phyloP scores from a whole-genome alignment of 441 rosid genomes.

The Jatropha podagrica region DNA sequence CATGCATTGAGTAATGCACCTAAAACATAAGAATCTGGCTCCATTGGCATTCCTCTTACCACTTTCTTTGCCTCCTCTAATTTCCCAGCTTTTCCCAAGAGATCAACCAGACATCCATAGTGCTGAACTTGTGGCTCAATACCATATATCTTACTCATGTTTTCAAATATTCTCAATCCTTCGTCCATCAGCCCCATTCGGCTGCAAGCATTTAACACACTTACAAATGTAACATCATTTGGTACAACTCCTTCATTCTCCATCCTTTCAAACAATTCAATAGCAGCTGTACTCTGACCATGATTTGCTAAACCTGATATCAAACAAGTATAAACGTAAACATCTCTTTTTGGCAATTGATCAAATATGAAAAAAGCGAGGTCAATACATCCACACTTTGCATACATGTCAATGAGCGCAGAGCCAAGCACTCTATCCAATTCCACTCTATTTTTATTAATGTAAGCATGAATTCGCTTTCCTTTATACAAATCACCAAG shows the following conservation, averaged over 20 bases:
- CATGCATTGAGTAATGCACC: conserved; percentile 56
- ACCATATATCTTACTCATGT: conserved; percentile 33
- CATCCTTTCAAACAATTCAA: conserved; percentile 43
- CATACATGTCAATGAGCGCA: conserved; percentile 52
- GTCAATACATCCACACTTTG: conserved; percentile 50
- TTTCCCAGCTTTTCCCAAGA: conserved; percentile 49
- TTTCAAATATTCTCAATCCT: conserved; percentile 40
- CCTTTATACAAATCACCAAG: conserved; percentile 49
- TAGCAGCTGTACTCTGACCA: conserved; percentile 37
- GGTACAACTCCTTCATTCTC: conserved; percentile 44
- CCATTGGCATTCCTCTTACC: conserved; percentile 49
- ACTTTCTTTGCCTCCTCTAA: conserved; percentile 48
- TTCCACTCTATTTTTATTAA: conserved; percentile 34
- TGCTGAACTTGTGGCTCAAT: conserved; percentile 49
- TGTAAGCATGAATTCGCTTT: conserved; percentile 51
- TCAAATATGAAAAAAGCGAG: conserved; percentile 43
- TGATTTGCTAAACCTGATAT: conserved; percentile 53
- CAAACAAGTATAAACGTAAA: conserved; percentile 46
- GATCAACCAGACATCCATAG: conserved; percentile 64
- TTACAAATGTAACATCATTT: conserved; percentile 45
- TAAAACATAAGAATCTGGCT: conserved; percentile 48
- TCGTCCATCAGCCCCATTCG: conserved; percentile 52
- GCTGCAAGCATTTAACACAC: conserved; percentile 56
- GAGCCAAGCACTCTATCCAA: conserved; percentile 46
- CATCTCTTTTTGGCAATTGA: conserved; percentile 41